Percentiles rank a stretch among this genome's conserved stretches.
phyloP scores from a whole-genome alignment of 2,329 filamentous ascomycete genomes.

The Knoxdaviesia proteae region DNA sequence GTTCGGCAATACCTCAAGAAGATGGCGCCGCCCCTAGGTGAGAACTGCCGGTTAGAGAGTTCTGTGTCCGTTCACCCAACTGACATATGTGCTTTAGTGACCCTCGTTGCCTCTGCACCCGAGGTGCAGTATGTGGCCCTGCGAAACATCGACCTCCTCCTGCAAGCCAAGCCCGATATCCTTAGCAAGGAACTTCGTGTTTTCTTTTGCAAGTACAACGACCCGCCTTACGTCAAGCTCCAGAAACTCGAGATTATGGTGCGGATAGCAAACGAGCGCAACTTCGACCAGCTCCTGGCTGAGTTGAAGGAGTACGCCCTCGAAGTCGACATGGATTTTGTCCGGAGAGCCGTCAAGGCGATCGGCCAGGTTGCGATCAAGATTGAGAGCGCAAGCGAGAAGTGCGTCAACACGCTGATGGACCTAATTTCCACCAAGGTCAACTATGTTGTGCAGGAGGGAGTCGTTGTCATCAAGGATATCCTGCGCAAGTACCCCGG shows the following conservation, averaged over 20 bases:
- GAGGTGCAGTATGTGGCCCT: constrained; percentile 97
- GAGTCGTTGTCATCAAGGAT: constrained; percentile 96
- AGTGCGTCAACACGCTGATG: constrained; percentile 81
- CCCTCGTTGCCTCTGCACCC: constrained; percentile 80
- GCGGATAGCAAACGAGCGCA: constrained; percentile 90
- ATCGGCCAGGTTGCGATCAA: constrained; percentile 98
- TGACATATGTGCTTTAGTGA: constrained; percentile 35
- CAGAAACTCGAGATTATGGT: constrained; percentile 99
- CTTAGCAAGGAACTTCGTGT: constrained; percentile 93
- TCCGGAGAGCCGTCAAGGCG: constrained; percentile 78
- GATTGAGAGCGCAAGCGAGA: constrained; percentile 85
- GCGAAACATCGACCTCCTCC: constrained; percentile 82
- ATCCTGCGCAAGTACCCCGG: constrained; percentile 95
- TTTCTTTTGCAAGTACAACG: constrained; percentile 99
- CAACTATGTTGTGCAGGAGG: constrained; percentile 97
- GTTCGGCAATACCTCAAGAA: constrained; percentile 84
- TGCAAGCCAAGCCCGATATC: constrained; percentile 92
- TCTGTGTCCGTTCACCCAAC: constrained; percentile 7
- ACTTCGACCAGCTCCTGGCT: constrained; percentile 82
- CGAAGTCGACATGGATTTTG: constrained; percentile 98
- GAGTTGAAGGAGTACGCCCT: constrained; percentile 95
- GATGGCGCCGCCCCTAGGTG: constrained; percentile 90
- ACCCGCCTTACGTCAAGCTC: constrained; percentile 91
- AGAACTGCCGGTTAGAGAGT: background rate
- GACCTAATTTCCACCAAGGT: constrained; percentile 95